Conservation (phyloP, 257 asterid species). For the Solanum sitiens region DNA sequence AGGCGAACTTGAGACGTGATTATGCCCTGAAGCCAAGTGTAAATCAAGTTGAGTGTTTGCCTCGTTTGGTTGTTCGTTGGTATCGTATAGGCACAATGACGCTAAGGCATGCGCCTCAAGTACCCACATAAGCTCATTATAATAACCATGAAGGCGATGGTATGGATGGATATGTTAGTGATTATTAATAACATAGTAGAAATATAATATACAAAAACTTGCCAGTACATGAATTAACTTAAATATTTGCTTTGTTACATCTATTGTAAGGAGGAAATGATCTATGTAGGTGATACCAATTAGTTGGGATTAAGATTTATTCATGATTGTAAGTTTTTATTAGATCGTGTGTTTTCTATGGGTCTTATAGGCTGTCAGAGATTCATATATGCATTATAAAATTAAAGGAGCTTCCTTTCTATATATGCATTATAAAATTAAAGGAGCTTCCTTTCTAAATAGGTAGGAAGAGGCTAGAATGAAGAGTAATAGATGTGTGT, state of each 20-base stretch:
- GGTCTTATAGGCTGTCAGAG: background rate
- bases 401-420: too few relatives aligned
- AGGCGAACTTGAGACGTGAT: background rate
- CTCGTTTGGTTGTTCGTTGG: background rate
- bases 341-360: background rate
- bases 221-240: background rate
- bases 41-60: background rate
- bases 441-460: background rate
- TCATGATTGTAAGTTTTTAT: background rate
- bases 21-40: background rate
- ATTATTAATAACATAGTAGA: background rate
- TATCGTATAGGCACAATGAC: background rate
- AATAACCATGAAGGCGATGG: background rate
- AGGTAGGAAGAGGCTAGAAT: background rate
- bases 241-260: background rate
- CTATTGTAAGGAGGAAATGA: background rate
- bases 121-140: background rate
- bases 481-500: background rate
- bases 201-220: background rate
- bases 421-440: background rate
- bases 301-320: background rate
- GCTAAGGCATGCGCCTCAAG: background rate
- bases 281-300: background rate
- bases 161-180: background rate
- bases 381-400: background rate